Base-by-base conservation (phyloP, 2,329 filamentous ascomycete genomes). In the Hypoxylon sp. region DNA sequence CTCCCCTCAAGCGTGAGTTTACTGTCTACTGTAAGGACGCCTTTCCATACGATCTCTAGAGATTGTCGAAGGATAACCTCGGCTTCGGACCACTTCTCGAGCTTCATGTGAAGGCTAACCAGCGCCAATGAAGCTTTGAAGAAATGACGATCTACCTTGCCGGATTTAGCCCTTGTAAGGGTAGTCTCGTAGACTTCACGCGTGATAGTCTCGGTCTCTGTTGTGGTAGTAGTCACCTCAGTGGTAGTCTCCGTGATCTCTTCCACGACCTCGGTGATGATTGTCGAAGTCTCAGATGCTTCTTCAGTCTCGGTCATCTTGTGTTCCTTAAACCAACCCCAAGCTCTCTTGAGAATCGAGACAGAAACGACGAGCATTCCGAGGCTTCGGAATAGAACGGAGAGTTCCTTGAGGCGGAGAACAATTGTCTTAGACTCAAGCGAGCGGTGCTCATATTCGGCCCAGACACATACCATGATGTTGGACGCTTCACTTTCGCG, bases 381-480 rank as follows among this genome's bases (percentile, higher is more conserved):
- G 31, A 80, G 78, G 0, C 70, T 61, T 57, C 72, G 74, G 70
- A 80, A 80, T 1, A 79, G 61, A 0, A 75, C 66, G 19, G 78
- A 80, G 3, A 82, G 75, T 51, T 82, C 77, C 44, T 75, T 75
- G 48, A 82, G 76, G 56, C 75, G 78, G 35, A 80, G 64, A n/a
- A 81, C 74, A 11, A 81, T 74, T 1, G 71, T 56, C 71, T 80
- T 72, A 0, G 76, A 71, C 55, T 79, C 77, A n/a, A 77, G 78
- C 1, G 55, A 65, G 55, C 77, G 69, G 61, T 81, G 72, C 68
- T 82, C 78, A 42, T 81, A 82, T 71, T 82, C 81, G 0, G 78
- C 78, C 80, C 81, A 82, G 5, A 83, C 70, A 33, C 79, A 81
- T 33, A 81, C 77, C 58, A 82, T 74, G 9, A 83, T 81, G 51